Conservation (phyloP, 805 yeast species). For the Komagataella populi region DNA sequence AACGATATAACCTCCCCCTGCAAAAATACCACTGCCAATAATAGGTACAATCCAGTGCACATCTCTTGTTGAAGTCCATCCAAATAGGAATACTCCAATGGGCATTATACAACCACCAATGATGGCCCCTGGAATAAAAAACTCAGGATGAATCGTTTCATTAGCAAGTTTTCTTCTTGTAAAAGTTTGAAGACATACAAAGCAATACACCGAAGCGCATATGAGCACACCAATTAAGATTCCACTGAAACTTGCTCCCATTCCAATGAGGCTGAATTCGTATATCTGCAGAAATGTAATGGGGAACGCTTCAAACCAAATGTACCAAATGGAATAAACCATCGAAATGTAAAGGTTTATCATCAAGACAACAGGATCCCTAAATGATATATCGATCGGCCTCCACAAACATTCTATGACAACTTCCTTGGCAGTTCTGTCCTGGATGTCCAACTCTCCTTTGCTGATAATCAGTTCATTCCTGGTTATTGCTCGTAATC, state of each 20-base stretch:
- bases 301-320: conserved; percentile 53
- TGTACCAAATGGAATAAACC: conserved; percentile 36
- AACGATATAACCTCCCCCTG: conserved; percentile 25
- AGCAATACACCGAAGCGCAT: conserved; percentile 14
- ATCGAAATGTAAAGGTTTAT: conserved; percentile 38
- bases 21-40: conserved; percentile 26
- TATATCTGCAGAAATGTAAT: conserved; percentile 31
- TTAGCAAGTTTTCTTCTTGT: conserved; percentile 13
- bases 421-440: conserved; percentile 7
- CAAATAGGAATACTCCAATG: conserved; percentile 41
- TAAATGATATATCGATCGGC: conserved; percentile 33
- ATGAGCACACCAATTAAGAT: conserved; percentile 29
- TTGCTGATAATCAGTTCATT: background rate
- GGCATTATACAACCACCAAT: conserved; percentile 35
- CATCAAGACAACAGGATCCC: conserved; percentile 44
- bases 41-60: conserved; percentile 42
- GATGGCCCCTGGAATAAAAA: conserved; percentile 47
- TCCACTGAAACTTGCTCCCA: conserved; percentile 33
- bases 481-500: background rate
- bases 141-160: conserved; percentile 23
- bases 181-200: conserved; percentile 5
- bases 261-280: conserved; percentile 31
- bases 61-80: conserved; percentile 40
- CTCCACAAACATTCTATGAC: conserved; percentile 25
- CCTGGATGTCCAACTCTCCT: background rate